phyloP scores from a whole-genome alignment of 2,329 filamentous ascomycete genomes.

The Coniella vitis region DNA sequence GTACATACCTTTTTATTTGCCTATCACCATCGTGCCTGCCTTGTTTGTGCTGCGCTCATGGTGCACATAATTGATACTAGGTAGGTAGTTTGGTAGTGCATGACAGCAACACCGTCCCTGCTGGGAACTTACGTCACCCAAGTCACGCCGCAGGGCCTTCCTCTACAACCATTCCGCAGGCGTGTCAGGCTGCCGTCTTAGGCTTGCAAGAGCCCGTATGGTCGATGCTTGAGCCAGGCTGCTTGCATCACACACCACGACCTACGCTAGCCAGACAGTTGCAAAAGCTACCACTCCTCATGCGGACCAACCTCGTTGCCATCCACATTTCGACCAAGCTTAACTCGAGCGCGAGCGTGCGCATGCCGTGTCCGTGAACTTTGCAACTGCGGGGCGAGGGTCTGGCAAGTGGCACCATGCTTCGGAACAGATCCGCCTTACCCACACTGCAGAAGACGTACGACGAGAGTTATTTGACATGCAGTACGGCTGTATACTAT shows the following conservation, averaged over 20 bases:
- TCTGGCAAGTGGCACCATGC: constrained; percentile 35
- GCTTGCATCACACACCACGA: background rate
- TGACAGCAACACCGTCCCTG: background rate
- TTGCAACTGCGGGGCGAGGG: constrained; percentile 4
- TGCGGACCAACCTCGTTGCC: background rate
- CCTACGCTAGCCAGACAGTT: background rate
- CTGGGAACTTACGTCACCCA: constrained; percentile 2
- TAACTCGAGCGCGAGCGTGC: background rate
- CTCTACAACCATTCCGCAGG: background rate
- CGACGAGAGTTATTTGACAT: constrained; percentile 91
- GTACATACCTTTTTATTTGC: too few relatives aligned
- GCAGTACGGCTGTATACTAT: constrained; percentile 93
- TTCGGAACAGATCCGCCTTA: constrained; percentile 44
- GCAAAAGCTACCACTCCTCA: background rate
- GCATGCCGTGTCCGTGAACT: constrained; percentile 7
- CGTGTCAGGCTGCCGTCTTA: background rate
- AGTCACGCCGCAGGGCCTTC: background rate
- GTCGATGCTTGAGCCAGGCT: background rate
- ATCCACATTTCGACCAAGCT: background rate
- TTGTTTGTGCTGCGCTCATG: too few relatives aligned
- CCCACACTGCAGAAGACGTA: constrained; percentile 92
- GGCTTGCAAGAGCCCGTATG: background rate
- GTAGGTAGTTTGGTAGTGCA: background rate
- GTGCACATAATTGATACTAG: too few relatives aligned
- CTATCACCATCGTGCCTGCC: too few relatives aligned